Conservation (phyloP, 768 basidiomycete species). For the Tephrocybe sp. region DNA sequence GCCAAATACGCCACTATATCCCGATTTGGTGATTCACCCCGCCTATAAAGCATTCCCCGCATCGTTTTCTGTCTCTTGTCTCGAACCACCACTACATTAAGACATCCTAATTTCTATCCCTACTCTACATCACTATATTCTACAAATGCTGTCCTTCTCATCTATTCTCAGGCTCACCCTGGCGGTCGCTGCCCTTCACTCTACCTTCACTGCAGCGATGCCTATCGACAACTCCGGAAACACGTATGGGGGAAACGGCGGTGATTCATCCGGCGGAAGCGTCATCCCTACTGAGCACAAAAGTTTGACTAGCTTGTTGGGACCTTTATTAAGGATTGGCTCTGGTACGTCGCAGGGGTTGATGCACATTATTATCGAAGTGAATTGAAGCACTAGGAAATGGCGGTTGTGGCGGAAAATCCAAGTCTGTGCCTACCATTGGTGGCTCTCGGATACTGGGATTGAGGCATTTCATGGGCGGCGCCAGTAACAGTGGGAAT, state of each 20-base stretch:
- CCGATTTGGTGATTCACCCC: constrained; percentile 12
- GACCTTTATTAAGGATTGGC: constrained; percentile 18
- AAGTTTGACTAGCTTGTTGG: constrained; percentile 4
- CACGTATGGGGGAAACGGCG: constrained; percentile 31
- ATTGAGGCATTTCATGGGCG: constrained; percentile 1
- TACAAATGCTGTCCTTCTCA: constrained; percentile 23
- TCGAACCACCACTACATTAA: constrained; percentile 21
- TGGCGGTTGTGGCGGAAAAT: constrained; percentile 31
- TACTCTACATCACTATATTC: constrained; percentile 16
- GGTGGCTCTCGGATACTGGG: constrained; percentile 1
- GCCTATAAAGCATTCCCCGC: constrained; percentile 16
- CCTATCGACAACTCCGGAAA: constrained; percentile 28
- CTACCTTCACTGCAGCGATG: constrained; percentile 22
- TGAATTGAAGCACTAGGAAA: constrained; percentile 12
- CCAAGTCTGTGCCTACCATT: constrained; percentile 28
- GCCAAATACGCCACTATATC: constrained; percentile 21
- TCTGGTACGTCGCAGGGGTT: constrained; percentile 23
- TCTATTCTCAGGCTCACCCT: constrained; percentile 20
- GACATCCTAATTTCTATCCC: constrained; percentile 19
- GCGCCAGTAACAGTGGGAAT: constrained; percentile 19
- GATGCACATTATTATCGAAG: background rate
- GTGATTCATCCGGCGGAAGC: constrained; percentile 31
- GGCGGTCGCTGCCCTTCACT: constrained; percentile 18
- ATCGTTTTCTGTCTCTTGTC: constrained; percentile 1
- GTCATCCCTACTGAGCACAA: constrained; percentile 9